Percentiles rank a stretch among this genome's conserved stretches.
Conservation (phyloP, 1,284 basidiomycete genomes). For the Ganoderma resinaceum region DNA sequence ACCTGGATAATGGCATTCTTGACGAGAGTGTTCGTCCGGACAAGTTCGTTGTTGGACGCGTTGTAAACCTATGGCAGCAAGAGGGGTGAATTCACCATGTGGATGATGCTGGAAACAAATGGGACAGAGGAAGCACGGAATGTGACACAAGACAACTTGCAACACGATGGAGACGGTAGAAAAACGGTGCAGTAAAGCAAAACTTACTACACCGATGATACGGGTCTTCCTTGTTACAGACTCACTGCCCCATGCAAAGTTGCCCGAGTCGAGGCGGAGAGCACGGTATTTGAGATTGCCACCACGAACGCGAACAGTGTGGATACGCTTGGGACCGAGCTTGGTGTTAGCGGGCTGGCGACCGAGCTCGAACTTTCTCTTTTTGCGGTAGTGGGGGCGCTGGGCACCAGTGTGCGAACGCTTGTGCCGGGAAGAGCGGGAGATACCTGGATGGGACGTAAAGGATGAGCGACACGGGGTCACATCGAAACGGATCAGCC, state of each 20-base stretch:
- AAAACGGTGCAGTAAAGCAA: neutral
- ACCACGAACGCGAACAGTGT: conserved; percentile 92
- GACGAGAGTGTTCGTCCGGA: conserved; percentile 97
- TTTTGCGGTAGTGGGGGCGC: conserved; percentile 96
- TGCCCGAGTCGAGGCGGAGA: conserved; percentile 91
- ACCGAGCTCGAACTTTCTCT: conserved; percentile 98
- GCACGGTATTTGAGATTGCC: conserved; percentile 95
- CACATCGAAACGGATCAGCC: conserved; percentile 12
- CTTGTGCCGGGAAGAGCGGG: conserved; percentile 94
- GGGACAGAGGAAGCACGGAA: neutral
- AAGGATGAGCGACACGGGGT: too few species aligned
- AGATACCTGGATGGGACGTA: conserved; percentile 89
- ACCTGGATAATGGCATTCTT: conserved; percentile 95
- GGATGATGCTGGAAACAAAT: neutral
- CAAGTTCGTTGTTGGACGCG: conserved; percentile 97
- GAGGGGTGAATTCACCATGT: neutral
- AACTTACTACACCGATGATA: conserved; percentile 91
- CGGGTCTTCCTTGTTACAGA: conserved; percentile 92
- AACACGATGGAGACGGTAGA: neutral
- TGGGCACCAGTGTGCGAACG: conserved; percentile 93
- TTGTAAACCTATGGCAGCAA: conserved; percentile 81
- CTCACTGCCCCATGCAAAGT: conserved; percentile 98
- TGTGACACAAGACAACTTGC: neutral
- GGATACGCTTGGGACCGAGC: conserved; percentile 92
- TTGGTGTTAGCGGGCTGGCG: conserved; percentile 96